Evolutionary conservation across 1,284 basidiomycete genomes (phyloP).

Genomic region (Entoloma clypeatum): DNA sequence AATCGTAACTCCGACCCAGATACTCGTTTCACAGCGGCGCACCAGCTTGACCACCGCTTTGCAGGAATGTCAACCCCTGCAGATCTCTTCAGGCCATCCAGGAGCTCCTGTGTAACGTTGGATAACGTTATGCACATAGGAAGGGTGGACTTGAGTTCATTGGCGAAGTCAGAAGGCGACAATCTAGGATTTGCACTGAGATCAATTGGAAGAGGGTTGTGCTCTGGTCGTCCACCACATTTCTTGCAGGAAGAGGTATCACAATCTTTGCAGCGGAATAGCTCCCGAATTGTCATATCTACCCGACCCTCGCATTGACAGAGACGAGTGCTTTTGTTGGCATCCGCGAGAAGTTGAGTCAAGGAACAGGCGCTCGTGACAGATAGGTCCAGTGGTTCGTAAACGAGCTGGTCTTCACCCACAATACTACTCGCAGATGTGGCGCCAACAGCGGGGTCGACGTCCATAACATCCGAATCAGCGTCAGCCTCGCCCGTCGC

Average conservation of each 20-base stretch:
- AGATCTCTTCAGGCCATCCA: constrained; percentile 50
- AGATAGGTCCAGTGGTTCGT: constrained; percentile 67
- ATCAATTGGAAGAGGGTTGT: constrained; percentile 64
- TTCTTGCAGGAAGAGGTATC: constrained; percentile 77
- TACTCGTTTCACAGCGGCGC: constrained; percentile 62
- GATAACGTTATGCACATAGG: constrained; percentile 82
- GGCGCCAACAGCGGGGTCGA: constrained; percentile 35
- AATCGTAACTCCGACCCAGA: constrained; percentile 72
- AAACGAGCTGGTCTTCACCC: constrained; percentile 64
- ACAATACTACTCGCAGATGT: constrained; percentile 48
- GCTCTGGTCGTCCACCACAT: constrained; percentile 89
- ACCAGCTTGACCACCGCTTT: constrained; percentile 66
- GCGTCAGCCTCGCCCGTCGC: constrained; percentile 37
- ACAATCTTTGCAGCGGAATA: constrained; percentile 76
- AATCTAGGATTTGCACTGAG: constrained; percentile 48
- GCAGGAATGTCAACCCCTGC: constrained; percentile 43
- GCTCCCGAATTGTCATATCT: constrained; percentile 66
- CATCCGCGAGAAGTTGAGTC: constrained; percentile 57
- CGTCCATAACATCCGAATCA: constrained; percentile 42
- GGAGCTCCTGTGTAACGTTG: constrained; percentile 47
- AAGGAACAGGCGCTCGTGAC: constrained; percentile 49
- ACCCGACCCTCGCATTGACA: constrained; percentile 89
- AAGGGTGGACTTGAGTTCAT: constrained; percentile 72
- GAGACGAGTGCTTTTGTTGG: constrained; percentile 71
- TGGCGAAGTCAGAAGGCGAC: constrained; percentile 70